Base-by-base conservation (phyloP, 2,329 filamentous ascomycete species). In the Sporothrix schenckii region DNA sequence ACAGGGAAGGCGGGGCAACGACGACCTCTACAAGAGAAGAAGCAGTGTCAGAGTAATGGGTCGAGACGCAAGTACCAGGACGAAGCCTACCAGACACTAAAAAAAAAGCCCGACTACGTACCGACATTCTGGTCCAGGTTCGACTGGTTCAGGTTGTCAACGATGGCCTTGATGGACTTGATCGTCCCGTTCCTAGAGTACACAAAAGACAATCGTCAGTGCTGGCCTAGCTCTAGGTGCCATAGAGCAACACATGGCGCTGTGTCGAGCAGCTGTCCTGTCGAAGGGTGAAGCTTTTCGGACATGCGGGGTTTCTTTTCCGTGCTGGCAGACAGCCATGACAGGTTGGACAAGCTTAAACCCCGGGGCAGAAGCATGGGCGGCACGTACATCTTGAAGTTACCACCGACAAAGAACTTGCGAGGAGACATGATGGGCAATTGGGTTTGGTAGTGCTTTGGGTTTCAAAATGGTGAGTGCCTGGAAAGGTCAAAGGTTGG, bases 371-470 rank as follows among this genome's bases (percentile, higher is more conserved):
- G 65, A 58, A 68, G 69, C 58, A 58, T 72, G 76, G 72, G 69
- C 50, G 81, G 69, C 50, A 81, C 87, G 80, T 85, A 97, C 94
- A 98, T 98, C 88, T 99, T 98, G 87, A 98, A 98, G 91, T 99
- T 99, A 80, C 94, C 94, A 83, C 94, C 94, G 82, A 97, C 92
- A 82, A 97, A 97, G 87, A 97, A 97, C 86, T 93, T 91, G 86
- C 93, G 93, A 88, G 63, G n/a, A 50, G 90, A 87, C 93, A 97
- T 97, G 78, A 79, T 92, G 87, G 83, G 77, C 77, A 76, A 77
- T 77, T 73, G 44, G 39, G 58, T 47, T 27, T 24, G 27, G 16
- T 21, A n/a, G 6, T 52, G 41, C 47, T 56, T n/a, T 63, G 50
- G 66, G 44, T 69, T 50, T 58, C 27, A 44, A 56, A 41, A 65